phyloP scores from a whole-genome alignment of 1,284 basidiomycete species.

The Tranzscheliella williamsii region DNA sequence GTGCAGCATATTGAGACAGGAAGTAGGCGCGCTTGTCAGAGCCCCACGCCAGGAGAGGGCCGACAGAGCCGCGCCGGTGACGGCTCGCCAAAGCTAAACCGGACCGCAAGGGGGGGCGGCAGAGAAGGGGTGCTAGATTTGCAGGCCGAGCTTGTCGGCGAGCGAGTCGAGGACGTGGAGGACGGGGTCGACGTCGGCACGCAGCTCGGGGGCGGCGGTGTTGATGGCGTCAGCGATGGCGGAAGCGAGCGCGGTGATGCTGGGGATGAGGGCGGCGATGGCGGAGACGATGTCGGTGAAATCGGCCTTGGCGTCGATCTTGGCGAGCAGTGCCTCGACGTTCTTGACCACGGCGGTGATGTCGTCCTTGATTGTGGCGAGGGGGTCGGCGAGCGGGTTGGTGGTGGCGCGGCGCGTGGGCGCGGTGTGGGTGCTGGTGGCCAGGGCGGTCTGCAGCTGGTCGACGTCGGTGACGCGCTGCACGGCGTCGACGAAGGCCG shows the following conservation, averaged over 20 bases:
- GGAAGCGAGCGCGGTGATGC: background rate
- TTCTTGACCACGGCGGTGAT: background rate
- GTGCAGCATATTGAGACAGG: too few species aligned
- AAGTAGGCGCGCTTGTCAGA: too few species aligned
- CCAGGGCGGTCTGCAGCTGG: background rate
- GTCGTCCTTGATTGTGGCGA: too few species aligned
- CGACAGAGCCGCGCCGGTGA: too few species aligned
- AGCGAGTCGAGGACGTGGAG: background rate
- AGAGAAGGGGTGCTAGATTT: constrained; percentile 4
- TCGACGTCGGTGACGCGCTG: background rate
- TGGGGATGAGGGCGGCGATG: background rate
- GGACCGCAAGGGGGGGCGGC: too few species aligned
- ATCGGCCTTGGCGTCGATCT: constrained; percentile 1
- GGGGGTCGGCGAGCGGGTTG: too few species aligned
- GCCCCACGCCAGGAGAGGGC: too few species aligned
- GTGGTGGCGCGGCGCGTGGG: too few species aligned
- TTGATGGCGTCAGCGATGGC: background rate
- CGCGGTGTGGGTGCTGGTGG: too few species aligned
- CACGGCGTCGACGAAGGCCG: background rate
- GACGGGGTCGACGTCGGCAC: background rate
- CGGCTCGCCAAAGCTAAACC: too few species aligned
- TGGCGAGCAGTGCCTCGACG: constrained; percentile 1
- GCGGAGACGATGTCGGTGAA: background rate
- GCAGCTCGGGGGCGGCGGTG: too few species aligned
- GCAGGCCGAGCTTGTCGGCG: background rate